Evolutionary conservation across 2,329 filamentous ascomycete genomes (phyloP), one percentile per base, ranked within the genome.

Genomic region (Aspergillus calidoustus): DNA sequence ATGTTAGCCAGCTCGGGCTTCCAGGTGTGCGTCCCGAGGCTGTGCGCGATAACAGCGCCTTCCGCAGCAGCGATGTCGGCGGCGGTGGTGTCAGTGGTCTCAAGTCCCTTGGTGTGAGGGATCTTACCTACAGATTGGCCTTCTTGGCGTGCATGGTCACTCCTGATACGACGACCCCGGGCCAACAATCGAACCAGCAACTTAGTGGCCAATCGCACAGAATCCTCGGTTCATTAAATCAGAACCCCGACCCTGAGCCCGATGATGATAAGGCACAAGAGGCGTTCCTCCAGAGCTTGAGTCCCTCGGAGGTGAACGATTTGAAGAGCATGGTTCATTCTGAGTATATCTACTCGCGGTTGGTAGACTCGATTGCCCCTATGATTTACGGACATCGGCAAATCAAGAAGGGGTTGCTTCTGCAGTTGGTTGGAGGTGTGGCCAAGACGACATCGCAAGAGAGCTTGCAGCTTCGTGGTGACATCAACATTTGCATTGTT

Each of bases 401-500:
- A 60, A 94, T 99, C 73, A 99, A 99, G 81, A 99, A 99, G 78
- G 95, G 95, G 31, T 83, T 99, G 25, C 85, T 99, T 7, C 84
- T 99, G 47, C 95, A 99, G 77, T 84, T 99, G 51, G 92, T 99
- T 86, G 92, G 93, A n/a, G 95, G 95, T 82, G 92, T 99, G 2
- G 88, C 89, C 79, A 99, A 99, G 77, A 86, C 87, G 23, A 99
- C 95, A 0, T 86, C 92, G 0, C 69, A 74, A 54, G 95, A 99
- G 79, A 94, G 92, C 64, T 97, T 99, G 92, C 88, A 93, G 66
- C 85, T 99, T 48, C 89, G 95, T 85, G 95, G 95, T 68, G 95
- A 99, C 74, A 93, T 99, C 82, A 99, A 99, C 80, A 96, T 99
- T 65, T 99, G 95, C 78, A 92, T 99, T 69, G 95, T 99, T 61